Base-by-base conservation (phyloP, 805 yeast species). In the Teunomyces cretensis region DNA sequence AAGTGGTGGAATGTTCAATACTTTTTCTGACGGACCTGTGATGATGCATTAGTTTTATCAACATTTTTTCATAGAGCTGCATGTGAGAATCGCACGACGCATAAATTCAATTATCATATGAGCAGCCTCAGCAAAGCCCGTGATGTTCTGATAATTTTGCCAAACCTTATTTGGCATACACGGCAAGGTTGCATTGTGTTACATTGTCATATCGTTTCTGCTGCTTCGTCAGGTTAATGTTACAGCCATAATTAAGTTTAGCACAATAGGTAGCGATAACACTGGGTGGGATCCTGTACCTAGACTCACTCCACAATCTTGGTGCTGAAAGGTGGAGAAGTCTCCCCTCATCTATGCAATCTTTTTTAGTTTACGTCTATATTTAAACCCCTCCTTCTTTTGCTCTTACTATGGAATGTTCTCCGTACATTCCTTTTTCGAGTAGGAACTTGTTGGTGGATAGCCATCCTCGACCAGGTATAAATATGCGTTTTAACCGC, bases 381-480 rank as follows among this genome's bases (percentile, higher is more conserved):
- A 19, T 19, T 13, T 33, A 33, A 16, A 17, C 36, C 36, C 36
- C 36, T 13, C 13, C 36, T 33, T 17, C 36, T 16, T 15, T 19
- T 14, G 4, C 22, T n/a, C 28, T 35, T 8, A 35, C 38, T 8
- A 22, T 8, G 9, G 38, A 35, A 22, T 35, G 38, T 35, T 19
- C 28, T 14, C 65, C 65, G 33, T 46, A 54, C 39, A 22, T 16
- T 2, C 15, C 12, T 33, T 48, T 56, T 43, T 60, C 65, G 6
- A 40, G 31, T 22, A 48, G 55, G 3, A 61, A 39, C 26, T 41
- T 48, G 41, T 53, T 62, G n/a, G 61, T 50, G 7, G 76, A 57
- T 1, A 74, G 61, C 84, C 84, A 79, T 0, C 84, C 83, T 33
- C 72, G 56, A 9, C 72, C 73, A 1, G 79, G 81, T 27, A 78